Conservation (phyloP, 2,329 filamentous ascomycete genomes). For the Emmonsia crescens region DNA sequence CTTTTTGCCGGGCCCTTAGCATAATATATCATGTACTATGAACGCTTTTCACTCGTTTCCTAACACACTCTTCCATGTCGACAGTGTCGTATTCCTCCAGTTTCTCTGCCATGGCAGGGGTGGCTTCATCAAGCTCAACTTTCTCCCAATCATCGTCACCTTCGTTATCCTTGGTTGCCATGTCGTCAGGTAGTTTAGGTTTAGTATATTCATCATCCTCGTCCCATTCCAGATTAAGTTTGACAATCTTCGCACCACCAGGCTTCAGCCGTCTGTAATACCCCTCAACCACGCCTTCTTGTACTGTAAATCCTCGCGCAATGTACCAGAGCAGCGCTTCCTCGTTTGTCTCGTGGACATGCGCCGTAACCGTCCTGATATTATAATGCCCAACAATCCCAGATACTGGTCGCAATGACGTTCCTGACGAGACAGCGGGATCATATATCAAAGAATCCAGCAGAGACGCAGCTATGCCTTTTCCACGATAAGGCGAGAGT, state of each 20-base stretch:
- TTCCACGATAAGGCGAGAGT: slow-evolving; percentile 48
- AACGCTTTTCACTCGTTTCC: slow-evolving; percentile 10
- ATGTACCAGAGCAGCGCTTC: slow-evolving; percentile 52
- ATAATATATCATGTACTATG: neutral
- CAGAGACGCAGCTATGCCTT: slow-evolving; percentile 47
- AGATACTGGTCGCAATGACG: slow-evolving; percentile 17
- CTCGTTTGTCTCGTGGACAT: slow-evolving; percentile 53
- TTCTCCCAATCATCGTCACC: slow-evolving; percentile 36
- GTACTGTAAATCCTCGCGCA: slow-evolving; percentile 44
- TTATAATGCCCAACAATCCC: slow-evolving; percentile 38
- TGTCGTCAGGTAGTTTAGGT: neutral
- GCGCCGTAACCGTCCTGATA: slow-evolving; percentile 45
- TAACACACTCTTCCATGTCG: slow-evolving; percentile 23
- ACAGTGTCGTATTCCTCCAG: slow-evolving; percentile 25
- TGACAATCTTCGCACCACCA: slow-evolving; percentile 41
- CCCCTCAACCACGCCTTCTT: slow-evolving; percentile 40
- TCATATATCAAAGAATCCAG: slow-evolving; percentile 34
- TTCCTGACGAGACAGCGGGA: slow-evolving; percentile 6
- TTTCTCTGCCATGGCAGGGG: slow-evolving; percentile 21
- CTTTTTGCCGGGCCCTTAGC: neutral
- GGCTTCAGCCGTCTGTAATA: slow-evolving; percentile 52
- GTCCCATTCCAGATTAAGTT: slow-evolving; percentile 24
- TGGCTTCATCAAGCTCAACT: slow-evolving; percentile 27
- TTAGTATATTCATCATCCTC: slow-evolving; percentile 12
- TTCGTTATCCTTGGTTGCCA: slow-evolving; percentile 11